A percentile compares a stretch with the other conserved stretches of the same genome.
These are phyloP conservation scores for Trifolium dubium DNA, from an alignment of 306 rosid species.

Conservation along the genomic window DNA sequence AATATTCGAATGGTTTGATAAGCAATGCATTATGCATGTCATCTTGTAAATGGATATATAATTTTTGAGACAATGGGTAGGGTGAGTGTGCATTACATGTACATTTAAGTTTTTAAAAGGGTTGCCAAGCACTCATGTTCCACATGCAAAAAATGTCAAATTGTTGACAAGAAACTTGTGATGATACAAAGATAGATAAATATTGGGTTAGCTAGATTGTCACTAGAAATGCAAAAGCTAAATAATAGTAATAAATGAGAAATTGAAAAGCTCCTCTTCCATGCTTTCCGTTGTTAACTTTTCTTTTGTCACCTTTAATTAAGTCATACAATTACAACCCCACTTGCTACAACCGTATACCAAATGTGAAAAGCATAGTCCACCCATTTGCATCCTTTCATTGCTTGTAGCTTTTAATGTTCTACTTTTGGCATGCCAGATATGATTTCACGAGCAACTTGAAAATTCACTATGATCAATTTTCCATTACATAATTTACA, in stretches of 20 bases:
- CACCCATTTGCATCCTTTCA: conserved; percentile 37
- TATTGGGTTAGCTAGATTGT: conserved; percentile 15
- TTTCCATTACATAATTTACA: conserved; percentile 17
- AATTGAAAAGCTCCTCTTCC: not conserved
- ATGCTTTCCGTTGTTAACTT: not conserved
- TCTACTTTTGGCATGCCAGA: conserved; percentile 37
- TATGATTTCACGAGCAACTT: conserved; percentile 32
- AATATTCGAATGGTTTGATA: no score
- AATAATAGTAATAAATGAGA: not conserved
- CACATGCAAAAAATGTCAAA: not conserved
- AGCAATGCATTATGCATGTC: no score
- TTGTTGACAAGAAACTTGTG: conserved; percentile 30
- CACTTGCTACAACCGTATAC: conserved; percentile 39
- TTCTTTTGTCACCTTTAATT: conserved; percentile 10
- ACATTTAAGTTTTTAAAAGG: no score
- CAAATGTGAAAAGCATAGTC: conserved; percentile 31
- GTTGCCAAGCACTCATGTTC: not conserved
- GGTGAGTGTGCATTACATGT: no score
- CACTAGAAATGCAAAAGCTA: conserved; percentile 22
- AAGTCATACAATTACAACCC: conserved; percentile 32
- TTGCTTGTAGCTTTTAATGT: conserved; percentile 32
- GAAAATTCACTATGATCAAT: conserved; percentile 6
- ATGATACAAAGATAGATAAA: conserved; percentile 13
- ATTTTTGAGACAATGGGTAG: no score
- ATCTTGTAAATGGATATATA: no score